Evolutionary conservation across 257 asterid genomes (phyloP).

Genomic region (Eustoma russellianum): DNA sequence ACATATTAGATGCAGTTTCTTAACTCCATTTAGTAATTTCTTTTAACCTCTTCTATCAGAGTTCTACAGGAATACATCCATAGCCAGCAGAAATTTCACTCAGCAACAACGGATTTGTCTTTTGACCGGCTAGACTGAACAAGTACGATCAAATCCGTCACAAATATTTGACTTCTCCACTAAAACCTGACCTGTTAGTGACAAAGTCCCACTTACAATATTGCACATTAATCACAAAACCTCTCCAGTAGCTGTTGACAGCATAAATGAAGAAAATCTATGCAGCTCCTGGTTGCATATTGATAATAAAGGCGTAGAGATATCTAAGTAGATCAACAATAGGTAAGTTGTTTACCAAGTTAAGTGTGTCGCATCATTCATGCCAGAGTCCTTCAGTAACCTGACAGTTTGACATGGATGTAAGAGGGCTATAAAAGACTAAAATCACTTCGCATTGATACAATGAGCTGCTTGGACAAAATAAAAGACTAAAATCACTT

Average conservation of each 20-base stretch:
- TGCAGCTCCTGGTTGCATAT: no score
- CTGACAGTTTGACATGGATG: constrained; percentile 22
- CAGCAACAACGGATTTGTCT: no score
- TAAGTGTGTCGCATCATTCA: constrained; percentile 71
- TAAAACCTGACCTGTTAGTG: no score
- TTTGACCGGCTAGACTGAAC: no score
- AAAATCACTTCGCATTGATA: background rate
- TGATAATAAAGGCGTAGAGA: no score
- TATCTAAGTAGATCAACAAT: background rate
- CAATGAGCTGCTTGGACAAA: background rate
- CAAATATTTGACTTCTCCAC: no score
- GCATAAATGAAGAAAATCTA: background rate
- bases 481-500: background rate
- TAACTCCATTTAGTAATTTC: no score
- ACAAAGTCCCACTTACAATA: no score
- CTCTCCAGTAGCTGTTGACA: background rate
- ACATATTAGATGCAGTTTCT: background rate
- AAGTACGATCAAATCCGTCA: no score
- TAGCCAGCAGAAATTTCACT: no score
- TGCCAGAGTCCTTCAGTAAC: constrained; percentile 89
- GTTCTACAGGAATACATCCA: background rate
- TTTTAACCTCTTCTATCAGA: background rate
- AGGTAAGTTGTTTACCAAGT: constrained; percentile 51
- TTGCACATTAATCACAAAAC: background rate
- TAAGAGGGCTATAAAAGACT: background rate